phyloP scores from a whole-genome alignment of 2,329 filamentous ascomycete genomes.

The Ceratocystis albifundus region DNA sequence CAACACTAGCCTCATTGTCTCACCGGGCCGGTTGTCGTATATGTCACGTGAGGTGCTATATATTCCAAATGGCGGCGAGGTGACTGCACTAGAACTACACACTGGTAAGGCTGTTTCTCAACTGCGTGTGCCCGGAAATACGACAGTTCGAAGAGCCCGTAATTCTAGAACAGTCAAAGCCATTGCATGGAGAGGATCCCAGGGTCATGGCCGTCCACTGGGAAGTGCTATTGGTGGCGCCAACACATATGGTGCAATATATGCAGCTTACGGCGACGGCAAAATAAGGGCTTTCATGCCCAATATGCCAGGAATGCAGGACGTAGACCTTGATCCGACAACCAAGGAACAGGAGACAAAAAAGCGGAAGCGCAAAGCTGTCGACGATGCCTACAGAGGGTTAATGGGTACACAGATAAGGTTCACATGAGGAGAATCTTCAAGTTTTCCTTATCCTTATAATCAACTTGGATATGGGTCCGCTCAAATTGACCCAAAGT shows the following conservation, averaged over 20 bases:
- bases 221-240: conserved; percentile 50
- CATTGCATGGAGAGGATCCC: conserved; percentile 57
- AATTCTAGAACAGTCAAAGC: conserved; percentile 57
- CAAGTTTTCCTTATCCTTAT: background rate
- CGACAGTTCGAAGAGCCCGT: conserved; percentile 36
- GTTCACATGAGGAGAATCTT: conserved; percentile 6
- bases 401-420: conserved; percentile 40
- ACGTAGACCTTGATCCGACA: conserved; percentile 33
- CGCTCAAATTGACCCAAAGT: background rate
- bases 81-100: conserved; percentile 68
- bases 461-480: background rate
- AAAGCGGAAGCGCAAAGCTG: conserved; percentile 57
- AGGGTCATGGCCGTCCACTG: conserved; percentile 46
- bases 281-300: conserved; percentile 72
- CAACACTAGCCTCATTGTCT: conserved; percentile 49
- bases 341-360: conserved; percentile 34
- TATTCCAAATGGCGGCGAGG: conserved; percentile 71
- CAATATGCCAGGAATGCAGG: conserved; percentile 39
- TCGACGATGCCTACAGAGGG: conserved; percentile 69
- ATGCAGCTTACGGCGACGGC: conserved; percentile 74
- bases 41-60: conserved; percentile 56
- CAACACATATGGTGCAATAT: conserved; percentile 47
- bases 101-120: conserved; percentile 62
- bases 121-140: conserved; percentile 45
- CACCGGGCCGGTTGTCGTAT: conserved; percentile 48